Percentiles rank a stretch among this genome's conserved stretches.
Evolutionary conservation across 2,329 filamentous ascomycete genomes (phyloP).

Genomic region (Fusarium sp.): DNA sequence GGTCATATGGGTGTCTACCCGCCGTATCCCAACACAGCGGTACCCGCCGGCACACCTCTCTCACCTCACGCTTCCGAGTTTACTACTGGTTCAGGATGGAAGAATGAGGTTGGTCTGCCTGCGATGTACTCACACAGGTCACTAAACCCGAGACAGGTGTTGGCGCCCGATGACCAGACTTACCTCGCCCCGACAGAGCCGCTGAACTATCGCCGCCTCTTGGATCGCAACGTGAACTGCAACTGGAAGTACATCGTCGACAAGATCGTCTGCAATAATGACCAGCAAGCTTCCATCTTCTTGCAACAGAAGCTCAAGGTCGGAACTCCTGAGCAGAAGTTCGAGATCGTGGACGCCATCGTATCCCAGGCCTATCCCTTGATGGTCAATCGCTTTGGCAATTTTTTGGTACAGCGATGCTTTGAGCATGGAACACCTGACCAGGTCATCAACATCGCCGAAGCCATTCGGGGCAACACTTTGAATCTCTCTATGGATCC

Average conservation of each 20-base stretch:
- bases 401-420: constrained; percentile 97
- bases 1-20: constrained; percentile 54
- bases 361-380: constrained; percentile 93
- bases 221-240: constrained; percentile 95
- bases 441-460: constrained; percentile 93
- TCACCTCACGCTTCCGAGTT: constrained; percentile 82
- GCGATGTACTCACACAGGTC: not conserved
- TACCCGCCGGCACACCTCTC: constrained; percentile 71
- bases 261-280: constrained; percentile 99
- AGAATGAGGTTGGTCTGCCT: constrained; percentile 60
- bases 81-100: constrained; percentile 67
- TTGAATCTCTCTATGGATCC: constrained; percentile 97
- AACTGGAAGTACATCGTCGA: constrained; percentile 99
- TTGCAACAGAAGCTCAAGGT: constrained; percentile 99
- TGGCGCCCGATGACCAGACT: constrained; percentile 71
- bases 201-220: constrained; percentile 92
- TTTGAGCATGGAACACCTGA: constrained; percentile 97
- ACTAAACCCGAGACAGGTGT: constrained; percentile 52
- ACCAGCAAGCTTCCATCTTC: constrained; percentile 99
- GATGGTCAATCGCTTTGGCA: constrained; percentile 99
- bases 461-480: constrained; percentile 93
- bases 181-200: constrained; percentile 91
- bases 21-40: constrained; percentile 57
- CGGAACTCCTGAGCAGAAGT: constrained; percentile 93
- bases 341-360: constrained; percentile 96